Evolutionary conservation across 495 filamentous ascomycete species (phyloP), one percentile per base, ranked within the genome.

Genomic region (Penicillium waksmanii): DNA sequence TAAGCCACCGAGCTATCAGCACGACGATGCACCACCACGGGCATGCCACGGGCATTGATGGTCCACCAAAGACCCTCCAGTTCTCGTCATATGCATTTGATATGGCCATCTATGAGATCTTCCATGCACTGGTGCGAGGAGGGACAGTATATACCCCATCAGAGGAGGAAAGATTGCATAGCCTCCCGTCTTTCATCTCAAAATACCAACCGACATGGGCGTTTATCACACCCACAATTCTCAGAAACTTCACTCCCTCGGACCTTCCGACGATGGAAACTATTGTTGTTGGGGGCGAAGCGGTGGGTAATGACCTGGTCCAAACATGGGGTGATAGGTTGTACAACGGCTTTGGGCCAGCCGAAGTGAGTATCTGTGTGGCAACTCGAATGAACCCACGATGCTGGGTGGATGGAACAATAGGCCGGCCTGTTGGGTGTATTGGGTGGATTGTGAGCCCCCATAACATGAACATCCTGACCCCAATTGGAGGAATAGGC

Each of bases 1-100:
- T 93, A 36, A 90, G 85, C 3, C 91, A 93, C 62, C 80, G 89
- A 15, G 52, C 93, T 88, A 66, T 80, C 82, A 58, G 60, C 21
- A 76, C 66, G 17, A 53, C 53, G 38, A 35, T 58, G 7, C 25
- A 34, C 18, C 58, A 64, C 18, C 61, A 67, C 55, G 27, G 67
- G 21, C 58, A 66, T 35, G 51, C 55, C 2, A 66, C 69, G 21
- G 67, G 70, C 50, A 59, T 61, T 11, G 70, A 56, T 70, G 66
- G 52, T 57, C 60, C 3, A 40, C 63, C 42, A 34, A 13, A 9
- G 18, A 33, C 15, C 35, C 36, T 17, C 33, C 35, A 38, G 13
- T 38, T 38, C 46, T 49, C 46, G 4, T 49, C 46, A 19, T 49
- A 49, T 25, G 10, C 46, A 13, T 49, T 49, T 25, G 46, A 49